A percentile compares a stretch with the other conserved stretches of the same genome.
These are phyloP conservation scores for Warburgia ugandensis DNA, from an alignment of 164 flowering plant genomes.

Conservation along the genomic window DNA sequence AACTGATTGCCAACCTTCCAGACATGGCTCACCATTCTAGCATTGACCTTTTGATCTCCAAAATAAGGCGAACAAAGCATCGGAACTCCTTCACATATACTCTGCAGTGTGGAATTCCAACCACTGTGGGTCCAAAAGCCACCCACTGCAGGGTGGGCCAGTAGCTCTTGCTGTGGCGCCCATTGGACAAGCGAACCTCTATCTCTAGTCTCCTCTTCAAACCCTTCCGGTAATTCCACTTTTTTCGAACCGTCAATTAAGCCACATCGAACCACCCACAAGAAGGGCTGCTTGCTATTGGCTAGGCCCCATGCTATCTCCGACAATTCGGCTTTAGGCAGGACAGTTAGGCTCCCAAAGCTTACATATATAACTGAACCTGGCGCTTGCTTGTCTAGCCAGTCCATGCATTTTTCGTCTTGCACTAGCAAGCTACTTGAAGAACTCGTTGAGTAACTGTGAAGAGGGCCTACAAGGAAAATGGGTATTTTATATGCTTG, in stretches of 20 bases:
- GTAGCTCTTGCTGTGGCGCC: slow-evolving; percentile 41
- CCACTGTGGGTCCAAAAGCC: slow-evolving; percentile 47
- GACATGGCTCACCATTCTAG: slow-evolving; percentile 6
- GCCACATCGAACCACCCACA: slow-evolving; percentile 12
- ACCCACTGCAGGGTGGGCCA: slow-evolving; percentile 32
- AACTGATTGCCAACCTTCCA: slow-evolving; percentile 8
- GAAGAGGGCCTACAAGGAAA: slow-evolving; percentile 30
- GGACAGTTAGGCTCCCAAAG: slow-evolving; percentile 52
- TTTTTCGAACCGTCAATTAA: not conserved
- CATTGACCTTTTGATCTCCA: too few species aligned
- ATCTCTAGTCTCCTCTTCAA: slow-evolving; percentile 19
- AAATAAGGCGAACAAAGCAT: slow-evolving; percentile 8
- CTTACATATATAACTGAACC: slow-evolving; percentile 56
- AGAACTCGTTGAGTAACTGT: slow-evolving; percentile 8
- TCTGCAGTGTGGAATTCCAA: slow-evolving; percentile 20
- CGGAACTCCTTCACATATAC: slow-evolving; percentile 6
- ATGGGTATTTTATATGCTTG: slow-evolving; percentile 8
- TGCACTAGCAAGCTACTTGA: slow-evolving; percentile 31
- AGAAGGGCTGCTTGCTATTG: slow-evolving; percentile 12
- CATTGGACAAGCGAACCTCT: slow-evolving; percentile 29
- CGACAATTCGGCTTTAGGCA: slow-evolving; percentile 9
- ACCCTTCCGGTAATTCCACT: slow-evolving; percentile 16
- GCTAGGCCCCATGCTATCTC: slow-evolving; percentile 32
- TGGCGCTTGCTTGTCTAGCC: slow-evolving; percentile 45
- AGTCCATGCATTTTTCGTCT: slow-evolving; percentile 49